Percentiles rank a stretch among this genome's conserved stretches.
phyloP scores from a whole-genome alignment of 73 alveolate genomes.

The Blepharisma japonicum region DNA sequence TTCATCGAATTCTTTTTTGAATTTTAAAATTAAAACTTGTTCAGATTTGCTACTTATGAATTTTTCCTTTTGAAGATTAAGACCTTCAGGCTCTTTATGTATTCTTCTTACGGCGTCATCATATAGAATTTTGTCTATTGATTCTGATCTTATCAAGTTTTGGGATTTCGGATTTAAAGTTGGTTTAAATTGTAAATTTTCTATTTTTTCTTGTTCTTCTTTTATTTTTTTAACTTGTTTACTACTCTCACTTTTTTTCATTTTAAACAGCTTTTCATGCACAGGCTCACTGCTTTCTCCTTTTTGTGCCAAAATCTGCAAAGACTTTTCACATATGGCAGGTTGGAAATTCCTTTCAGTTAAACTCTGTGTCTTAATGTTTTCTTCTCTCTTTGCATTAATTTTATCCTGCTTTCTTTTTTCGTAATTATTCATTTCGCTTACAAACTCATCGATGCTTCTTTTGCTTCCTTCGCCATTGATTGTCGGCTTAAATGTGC shows the following conservation, averaged over 20 bases:
- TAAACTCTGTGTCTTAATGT: background rate
- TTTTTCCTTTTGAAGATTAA: background rate
- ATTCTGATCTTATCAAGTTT: constrained; percentile 1
- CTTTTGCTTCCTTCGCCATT: background rate
- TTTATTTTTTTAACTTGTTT: background rate
- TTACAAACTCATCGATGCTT: background rate
- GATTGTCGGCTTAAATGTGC: constrained; percentile 30
- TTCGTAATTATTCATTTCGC: background rate
- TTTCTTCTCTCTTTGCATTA: background rate
- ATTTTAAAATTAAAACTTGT: background rate
- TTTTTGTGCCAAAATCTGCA: constrained; percentile 25
- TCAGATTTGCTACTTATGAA: constrained; percentile 6
- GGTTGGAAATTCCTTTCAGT: background rate
- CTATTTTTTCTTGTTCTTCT: background rate
- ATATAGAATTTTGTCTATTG: constrained; percentile 5
- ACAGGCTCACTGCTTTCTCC: constrained; percentile 13
- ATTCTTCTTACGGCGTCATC: constrained; percentile 28
- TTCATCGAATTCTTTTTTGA: constrained; percentile 9
- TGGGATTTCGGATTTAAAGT: constrained; percentile 19
- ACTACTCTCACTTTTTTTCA: background rate
- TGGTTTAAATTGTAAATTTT: background rate
- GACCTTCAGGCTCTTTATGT: background rate
- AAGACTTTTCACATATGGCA: background rate
- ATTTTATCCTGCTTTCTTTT: background rate
- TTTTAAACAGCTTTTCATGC: background rate